Evolutionary conservation across 768 basidiomycete genomes (phyloP), one percentile per base, ranked within the genome.

Genomic region (Lactarius hengduanensis): DNA sequence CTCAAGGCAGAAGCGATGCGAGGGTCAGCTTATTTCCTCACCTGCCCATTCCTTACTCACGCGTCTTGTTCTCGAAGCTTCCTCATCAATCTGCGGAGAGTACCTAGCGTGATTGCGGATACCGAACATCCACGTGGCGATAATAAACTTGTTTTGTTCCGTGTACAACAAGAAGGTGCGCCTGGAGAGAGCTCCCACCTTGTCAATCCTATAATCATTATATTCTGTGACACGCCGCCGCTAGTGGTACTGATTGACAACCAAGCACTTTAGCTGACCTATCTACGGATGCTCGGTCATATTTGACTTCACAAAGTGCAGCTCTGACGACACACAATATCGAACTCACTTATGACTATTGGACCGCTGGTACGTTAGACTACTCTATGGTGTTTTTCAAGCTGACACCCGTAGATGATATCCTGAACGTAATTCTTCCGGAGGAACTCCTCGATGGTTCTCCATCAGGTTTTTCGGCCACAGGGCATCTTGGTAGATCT

Each of bases 391-490:
- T 40, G 2, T 59, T 22, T 36, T 61, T 36, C 20, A 34, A 47
- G 63, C 11, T n/a, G n/a, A 26, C 41, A 28, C 9, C 63, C 26
- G 63, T 61, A 96, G 94, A 92, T 74, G 92, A 98, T 56, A 88
- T 98, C 38, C 78, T 99, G 20, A 84, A 88, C 55, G 83, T 89
- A 13, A 82, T 95, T 59, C 81, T 99, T 10, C 97, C 96, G 0
- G 84, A 91, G 69, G 83, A 88, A 34, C 80, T 96, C 7, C 81
- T 85, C 26, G 87, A 90, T 53, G 90, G 88, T 20, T 86, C 92
- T 0, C 97, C 97, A 0, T 85, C 86, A 0, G 91, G 94, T 0
- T 98, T 95, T 78, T 89, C 96, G 9, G 82, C 85, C 61, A 91
- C 87, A 1, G 96, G 96, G 0, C 97, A 99, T 76, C 87, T 99